Conservation (phyloP, 345 rosid genomes). For the Acer yangbiense region DNA sequence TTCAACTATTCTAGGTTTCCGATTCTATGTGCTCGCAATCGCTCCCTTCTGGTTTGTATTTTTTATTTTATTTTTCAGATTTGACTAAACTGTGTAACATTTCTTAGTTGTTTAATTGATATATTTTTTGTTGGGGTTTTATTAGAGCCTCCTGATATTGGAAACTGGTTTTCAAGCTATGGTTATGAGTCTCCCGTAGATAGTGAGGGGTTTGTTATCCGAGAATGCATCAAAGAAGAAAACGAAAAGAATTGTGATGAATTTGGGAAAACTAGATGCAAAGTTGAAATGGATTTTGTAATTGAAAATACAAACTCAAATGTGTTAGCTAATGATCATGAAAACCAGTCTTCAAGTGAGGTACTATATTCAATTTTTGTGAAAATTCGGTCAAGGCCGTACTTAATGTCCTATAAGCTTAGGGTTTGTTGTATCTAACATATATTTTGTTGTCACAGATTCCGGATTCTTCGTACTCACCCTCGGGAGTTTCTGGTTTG, state of each 20-base stretch:
- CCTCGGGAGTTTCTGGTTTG: conserved; percentile 48
- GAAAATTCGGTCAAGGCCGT: background rate
- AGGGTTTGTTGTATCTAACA: background rate
- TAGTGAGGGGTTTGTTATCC: conserved; percentile 12
- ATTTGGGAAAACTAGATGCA: conserved; percentile 10
- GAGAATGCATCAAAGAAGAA: background rate
- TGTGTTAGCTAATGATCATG: conserved; percentile 8
- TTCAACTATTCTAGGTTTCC: conserved; percentile 13
- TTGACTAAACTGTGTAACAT: background rate
- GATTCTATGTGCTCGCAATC: conserved; percentile 20
- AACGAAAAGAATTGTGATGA: conserved; percentile 5
- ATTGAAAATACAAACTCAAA: conserved; percentile 12
- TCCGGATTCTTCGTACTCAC: conserved; percentile 26
- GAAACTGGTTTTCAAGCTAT: conserved; percentile 28
- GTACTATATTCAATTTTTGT: conserved; percentile 18
- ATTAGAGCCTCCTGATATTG: conserved; percentile 63
- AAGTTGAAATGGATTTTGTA: conserved; percentile 14
- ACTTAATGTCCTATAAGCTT: too few relatives aligned
- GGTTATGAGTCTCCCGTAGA: conserved; percentile 2
- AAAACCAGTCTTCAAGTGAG: conserved; percentile 22
- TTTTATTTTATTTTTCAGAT: background rate
- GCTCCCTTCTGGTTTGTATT: conserved; percentile 31
- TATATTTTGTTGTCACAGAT: conserved; percentile 21
- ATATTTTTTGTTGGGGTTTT: background rate
- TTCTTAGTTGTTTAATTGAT: background rate